These are phyloP conservation scores for Prunus fruticosa DNA, from an alignment of 306 rosid species.

Conservation along the genomic window DNA sequence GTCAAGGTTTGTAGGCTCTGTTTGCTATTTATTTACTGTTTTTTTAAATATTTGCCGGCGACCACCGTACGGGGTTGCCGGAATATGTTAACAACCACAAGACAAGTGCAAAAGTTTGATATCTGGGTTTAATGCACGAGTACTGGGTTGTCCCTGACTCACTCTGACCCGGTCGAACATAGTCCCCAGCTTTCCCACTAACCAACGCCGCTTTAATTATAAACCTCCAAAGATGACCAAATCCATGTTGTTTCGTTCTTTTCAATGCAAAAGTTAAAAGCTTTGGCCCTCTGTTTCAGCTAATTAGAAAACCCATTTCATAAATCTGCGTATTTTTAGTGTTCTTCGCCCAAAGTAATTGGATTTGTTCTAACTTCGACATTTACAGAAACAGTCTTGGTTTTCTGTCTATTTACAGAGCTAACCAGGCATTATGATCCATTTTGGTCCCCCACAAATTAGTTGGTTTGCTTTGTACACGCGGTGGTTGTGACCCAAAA, in stretches of 20 bases:
- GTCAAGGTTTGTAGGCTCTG: slow-evolving; percentile 48
- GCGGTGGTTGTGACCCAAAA: neutral
- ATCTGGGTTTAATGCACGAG: slow-evolving; percentile 32
- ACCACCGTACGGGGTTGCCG: slow-evolving; percentile 30
- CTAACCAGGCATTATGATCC: neutral
- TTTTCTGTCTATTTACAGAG: neutral
- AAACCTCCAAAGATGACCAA: neutral
- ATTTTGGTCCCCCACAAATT: neutral
- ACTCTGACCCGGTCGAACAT: slow-evolving; percentile 23
- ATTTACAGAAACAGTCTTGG: neutral
- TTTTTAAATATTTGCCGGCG: neutral
- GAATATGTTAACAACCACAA: slow-evolving; percentile 4
- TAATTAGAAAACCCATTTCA: neutral
- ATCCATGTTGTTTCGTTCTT: slow-evolving; percentile 17
- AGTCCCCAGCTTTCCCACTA: slow-evolving; percentile 64
- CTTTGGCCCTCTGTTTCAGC: neutral
- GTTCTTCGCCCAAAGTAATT: neutral
- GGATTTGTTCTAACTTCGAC: neutral
- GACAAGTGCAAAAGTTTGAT: neutral
- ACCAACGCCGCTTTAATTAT: slow-evolving; percentile 41
- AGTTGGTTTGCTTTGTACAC: neutral
- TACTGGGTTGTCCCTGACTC: slow-evolving; percentile 24
- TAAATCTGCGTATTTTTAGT: neutral
- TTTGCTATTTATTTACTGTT: neutral
- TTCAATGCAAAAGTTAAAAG: slow-evolving; percentile 22